Evolutionary conservation across 495 filamentous ascomycete genomes (phyloP), one percentile per base, ranked within the genome.

Genomic region (Aspergillus avenaceus): DNA sequence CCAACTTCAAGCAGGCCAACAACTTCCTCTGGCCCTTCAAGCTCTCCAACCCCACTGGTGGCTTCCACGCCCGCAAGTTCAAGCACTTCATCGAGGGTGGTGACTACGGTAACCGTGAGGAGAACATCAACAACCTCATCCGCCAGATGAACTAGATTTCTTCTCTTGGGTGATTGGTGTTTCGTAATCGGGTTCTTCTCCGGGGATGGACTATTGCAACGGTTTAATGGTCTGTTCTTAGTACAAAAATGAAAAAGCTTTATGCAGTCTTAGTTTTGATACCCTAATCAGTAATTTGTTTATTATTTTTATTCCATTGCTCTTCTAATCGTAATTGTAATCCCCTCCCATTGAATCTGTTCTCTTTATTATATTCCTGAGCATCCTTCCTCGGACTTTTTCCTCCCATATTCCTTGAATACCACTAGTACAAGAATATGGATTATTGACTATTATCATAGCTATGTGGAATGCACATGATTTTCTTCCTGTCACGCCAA

Each of bases 21-120:
- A 98, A 97, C 86, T 97, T 97, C 84, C 80, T 98, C 42, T 98
- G 93, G 93, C 93, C 93, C 64, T 98, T 98, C 85, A 97, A 98
- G 87, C 85, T 98, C 62, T 89, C 83, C 81, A 95, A 91, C 80
- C 93, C 93, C 63, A 98, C 77, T 55, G 95, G 93, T 66, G 92
- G 95, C 45, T 98, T 98, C 87, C 81, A 86, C 68, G 74, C 84
- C 49, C 82, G 93, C 72, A 98, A 97, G 81, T 97, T 97, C 87
- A 90, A 90, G 81, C 95, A 98, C 81, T 98, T 89, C 82, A 88
- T 98, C 59, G 88, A 97, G 84, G 93, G 93, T 75, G 92, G 92
- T 83, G 93, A 98, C 75, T 78, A 91, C 59, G 93, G 93, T 74
- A 96, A 97, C 82, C 84, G 93, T 62, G 93, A 98, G 79, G 92